Evolutionary conservation across 2,329 filamentous ascomycete species (phyloP), one percentile per base, ranked within the genome.

Genomic region (Colletotrichum tabaci): DNA sequence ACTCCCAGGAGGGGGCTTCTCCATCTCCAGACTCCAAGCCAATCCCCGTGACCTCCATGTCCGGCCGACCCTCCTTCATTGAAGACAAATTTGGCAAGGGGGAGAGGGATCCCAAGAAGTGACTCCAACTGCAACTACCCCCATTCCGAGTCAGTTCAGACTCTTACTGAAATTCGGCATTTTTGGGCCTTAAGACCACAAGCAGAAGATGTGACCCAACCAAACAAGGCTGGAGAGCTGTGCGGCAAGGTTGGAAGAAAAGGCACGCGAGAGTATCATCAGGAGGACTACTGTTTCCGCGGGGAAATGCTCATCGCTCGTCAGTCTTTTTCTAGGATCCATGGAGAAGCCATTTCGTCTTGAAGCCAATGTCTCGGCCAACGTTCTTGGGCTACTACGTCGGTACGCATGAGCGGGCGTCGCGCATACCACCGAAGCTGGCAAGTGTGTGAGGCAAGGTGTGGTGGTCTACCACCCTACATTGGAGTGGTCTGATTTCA

Each of bases 401-500:
- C 21, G 18, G 38, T 55, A 35, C n/a, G 53, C 55, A 44, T 16
- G 49, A 49, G 66, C 66, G 55, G 61, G 53, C 40, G 44, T 46
- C 38, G 47, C 53, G 46, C 55, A 66, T 44, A 38, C 23, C 61
- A 55, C 47, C 26, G 55, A 40, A 52, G 47, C 46, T 26, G 67
- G 40, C 61, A 50, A 57, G 66, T 68, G 52, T 57, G 16, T 52
- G 60, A 40, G 50, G 18, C 23, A 38, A 57, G 58, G 30, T 44
- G 44, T 57, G 56, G 47, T 35, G 35, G 26, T 21, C 58, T 46
- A 46, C 46, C 61, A 23, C 40, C 66, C 44, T 57, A 40, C 15
- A 53, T 40, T n/a, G 35, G 61, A 26, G 55, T 66, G 66, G 66
- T 46, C 66, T 69, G 61, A 66, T 65, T 65, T 12, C 30, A 16